Percentiles rank a stretch among this genome's conserved stretches.
These are phyloP conservation scores for Isatis tinctoria DNA, from an alignment of 345 rosid genomes.

Conservation along the genomic window DNA sequence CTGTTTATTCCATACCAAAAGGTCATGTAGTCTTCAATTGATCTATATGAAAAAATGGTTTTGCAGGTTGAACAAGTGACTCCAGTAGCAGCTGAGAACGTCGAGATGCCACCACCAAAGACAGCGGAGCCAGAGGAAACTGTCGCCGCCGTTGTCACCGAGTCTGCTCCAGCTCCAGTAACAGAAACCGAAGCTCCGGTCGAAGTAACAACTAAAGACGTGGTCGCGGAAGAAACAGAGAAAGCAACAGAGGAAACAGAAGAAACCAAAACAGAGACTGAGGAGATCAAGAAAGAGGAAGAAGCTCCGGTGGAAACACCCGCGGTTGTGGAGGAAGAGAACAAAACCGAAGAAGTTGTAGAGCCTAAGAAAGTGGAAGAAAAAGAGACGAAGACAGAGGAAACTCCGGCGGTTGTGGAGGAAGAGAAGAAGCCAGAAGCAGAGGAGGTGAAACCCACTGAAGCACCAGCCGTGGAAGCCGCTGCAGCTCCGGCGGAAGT, in stretches of 20 bases:
- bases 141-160: not conserved
- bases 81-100: constrained; percentile 25
- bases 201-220: constrained; percentile 21
- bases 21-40: not conserved
- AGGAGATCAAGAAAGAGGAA: constrained; percentile 18
- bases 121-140: constrained; percentile 4
- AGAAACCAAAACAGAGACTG: constrained; percentile 9
- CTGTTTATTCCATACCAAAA: not conserved
- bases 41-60: not conserved
- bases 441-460: constrained; percentile 22
- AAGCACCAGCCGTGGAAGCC: constrained; percentile 14
- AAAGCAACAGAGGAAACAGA: constrained; percentile 6
- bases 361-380: constrained; percentile 19
- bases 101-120: constrained; percentile 29
- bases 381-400: constrained; percentile 27
- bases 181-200: constrained; percentile 19
- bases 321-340: constrained; percentile 19
- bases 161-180: constrained; percentile 18
- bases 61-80: constrained; percentile 35
- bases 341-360: constrained; percentile 14
- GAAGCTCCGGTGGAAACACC: constrained; percentile 25
- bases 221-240: constrained; percentile 22
- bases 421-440: constrained; percentile 16
- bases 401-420: constrained; percentile 22
- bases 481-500: constrained; percentile 1